Conservation (phyloP, 495 filamentous ascomycete genomes). For the Chaetomidium leptoderma region DNA sequence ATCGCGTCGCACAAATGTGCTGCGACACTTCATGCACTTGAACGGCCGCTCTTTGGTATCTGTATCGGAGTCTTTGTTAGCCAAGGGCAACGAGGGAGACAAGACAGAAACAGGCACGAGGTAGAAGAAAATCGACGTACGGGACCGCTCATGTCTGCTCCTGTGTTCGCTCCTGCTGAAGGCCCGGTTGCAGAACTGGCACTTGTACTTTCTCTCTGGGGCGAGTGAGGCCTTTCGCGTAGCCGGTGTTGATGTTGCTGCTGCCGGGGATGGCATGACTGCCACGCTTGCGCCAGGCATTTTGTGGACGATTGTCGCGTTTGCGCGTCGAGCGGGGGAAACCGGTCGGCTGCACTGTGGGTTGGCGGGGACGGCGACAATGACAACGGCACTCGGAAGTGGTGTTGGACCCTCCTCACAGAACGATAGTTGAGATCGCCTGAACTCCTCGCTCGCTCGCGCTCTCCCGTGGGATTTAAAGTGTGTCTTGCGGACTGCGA, state of each 20-base stretch:
- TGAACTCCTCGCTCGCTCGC: slow-evolving; percentile 48
- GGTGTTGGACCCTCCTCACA: slow-evolving; percentile 39
- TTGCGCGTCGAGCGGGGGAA: slow-evolving; percentile 29
- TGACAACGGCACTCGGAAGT: slow-evolving; percentile 30
- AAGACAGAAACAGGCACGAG: slow-evolving; percentile 9
- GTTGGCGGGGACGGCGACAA: slow-evolving; percentile 35
- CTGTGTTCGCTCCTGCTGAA: slow-evolving; percentile 97
- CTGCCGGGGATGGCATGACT: slow-evolving; percentile 50
- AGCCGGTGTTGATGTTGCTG: slow-evolving; percentile 60
- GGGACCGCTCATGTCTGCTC: slow-evolving; percentile 93
- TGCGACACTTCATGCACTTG: slow-evolving; percentile 96
- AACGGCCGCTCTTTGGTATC: slow-evolving; percentile 99
- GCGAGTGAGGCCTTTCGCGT: slow-evolving; percentile 57
- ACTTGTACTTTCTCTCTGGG: slow-evolving; percentile 97
- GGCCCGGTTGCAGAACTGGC: slow-evolving; percentile 95
- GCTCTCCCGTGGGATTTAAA: slow-evolving; percentile 57
- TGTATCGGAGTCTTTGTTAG: slow-evolving; percentile 35
- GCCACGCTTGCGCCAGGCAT: slow-evolving; percentile 66
- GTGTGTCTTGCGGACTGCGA: slow-evolving; percentile 51
- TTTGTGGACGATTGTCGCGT: slow-evolving; percentile 42
- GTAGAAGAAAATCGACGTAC: slow-evolving; percentile 59
- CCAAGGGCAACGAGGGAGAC: neutral
- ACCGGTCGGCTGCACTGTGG: slow-evolving; percentile 27
- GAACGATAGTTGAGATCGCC: slow-evolving; percentile 52
- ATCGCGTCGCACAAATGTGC: slow-evolving; percentile 97